Evolutionary conservation across 768 basidiomycete genomes (phyloP).

Genomic region (Russula emetica): DNA sequence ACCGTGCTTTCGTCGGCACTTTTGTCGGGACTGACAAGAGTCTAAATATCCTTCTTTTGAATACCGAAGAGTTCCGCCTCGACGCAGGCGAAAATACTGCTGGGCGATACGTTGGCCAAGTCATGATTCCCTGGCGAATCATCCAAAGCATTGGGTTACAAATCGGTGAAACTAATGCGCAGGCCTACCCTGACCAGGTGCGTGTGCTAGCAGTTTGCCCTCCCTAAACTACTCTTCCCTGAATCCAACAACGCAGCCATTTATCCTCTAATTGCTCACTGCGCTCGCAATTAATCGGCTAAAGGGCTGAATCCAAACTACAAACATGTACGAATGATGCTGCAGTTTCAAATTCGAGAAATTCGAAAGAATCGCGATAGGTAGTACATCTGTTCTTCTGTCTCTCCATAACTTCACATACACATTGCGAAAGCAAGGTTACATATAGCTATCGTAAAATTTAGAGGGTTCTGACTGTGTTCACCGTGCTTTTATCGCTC

Average conservation of each 20-base stretch:
- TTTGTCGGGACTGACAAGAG: conserved; percentile 84
- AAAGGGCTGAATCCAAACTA: no score
- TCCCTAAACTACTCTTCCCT: not conserved
- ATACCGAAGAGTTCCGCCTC: conserved; percentile 72
- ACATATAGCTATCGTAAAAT: no score
- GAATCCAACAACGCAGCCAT: not conserved
- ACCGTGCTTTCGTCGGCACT: conserved; percentile 76
- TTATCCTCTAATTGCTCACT: conserved; percentile 12
- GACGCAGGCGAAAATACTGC: conserved; percentile 39
- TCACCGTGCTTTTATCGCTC: no score
- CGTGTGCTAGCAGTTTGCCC: not conserved
- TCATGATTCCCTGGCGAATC: conserved; percentile 72
- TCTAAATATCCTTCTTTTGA: conserved; percentile 76
- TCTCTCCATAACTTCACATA: no score
- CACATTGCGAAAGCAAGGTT: no score
- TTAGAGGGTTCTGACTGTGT: no score
- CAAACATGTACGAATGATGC: no score
- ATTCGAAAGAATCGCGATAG: no score
- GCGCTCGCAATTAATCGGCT: no score
- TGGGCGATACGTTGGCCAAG: conserved; percentile 68
- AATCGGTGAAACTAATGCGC: conserved; percentile 5
- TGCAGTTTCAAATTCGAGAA: no score
- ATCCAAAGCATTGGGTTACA: conserved; percentile 53
- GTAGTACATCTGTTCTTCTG: no score
- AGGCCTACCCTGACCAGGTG: conserved; percentile 15